Evolutionary conservation across 1,284 basidiomycete genomes (phyloP).

Genomic region (Rhodotorula sp.): DNA sequence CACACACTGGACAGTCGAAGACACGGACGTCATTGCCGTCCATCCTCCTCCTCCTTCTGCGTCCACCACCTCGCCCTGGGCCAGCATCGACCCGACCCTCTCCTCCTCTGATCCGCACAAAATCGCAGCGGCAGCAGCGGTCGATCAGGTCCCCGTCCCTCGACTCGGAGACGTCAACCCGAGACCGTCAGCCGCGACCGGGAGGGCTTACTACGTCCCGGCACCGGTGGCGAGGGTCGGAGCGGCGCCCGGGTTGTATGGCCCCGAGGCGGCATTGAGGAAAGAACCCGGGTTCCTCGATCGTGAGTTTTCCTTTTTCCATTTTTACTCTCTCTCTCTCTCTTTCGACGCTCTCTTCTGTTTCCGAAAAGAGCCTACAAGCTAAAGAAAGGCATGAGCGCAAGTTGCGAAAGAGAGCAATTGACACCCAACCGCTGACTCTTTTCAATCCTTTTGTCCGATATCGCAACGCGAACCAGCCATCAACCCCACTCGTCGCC

Average conservation of each 20-base stretch:
- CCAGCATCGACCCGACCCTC: not conserved
- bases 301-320: not conserved
- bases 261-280: not conserved
- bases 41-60: not conserved
- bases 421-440: too few relatives aligned
- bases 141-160: not conserved
- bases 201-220: not conserved
- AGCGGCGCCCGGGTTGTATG: not conserved
- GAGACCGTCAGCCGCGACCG: not conserved
- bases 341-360: not conserved
- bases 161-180: not conserved
- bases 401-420: too few relatives aligned
- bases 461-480: not conserved
- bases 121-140: not conserved
- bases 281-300: not conserved
- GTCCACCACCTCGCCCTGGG: not conserved
- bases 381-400: too few relatives aligned
- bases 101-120: not conserved
- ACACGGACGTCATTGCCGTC: constrained; percentile 41
- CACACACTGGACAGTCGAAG: constrained; percentile 21
- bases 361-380: too few relatives aligned
- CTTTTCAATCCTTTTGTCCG: too few relatives aligned
- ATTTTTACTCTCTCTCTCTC: too few relatives aligned
- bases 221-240: not conserved
- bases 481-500: not conserved